These are phyloP conservation scores for Citrus inodora DNA, from an alignment of 345 rosid species.

Conservation along the genomic window DNA sequence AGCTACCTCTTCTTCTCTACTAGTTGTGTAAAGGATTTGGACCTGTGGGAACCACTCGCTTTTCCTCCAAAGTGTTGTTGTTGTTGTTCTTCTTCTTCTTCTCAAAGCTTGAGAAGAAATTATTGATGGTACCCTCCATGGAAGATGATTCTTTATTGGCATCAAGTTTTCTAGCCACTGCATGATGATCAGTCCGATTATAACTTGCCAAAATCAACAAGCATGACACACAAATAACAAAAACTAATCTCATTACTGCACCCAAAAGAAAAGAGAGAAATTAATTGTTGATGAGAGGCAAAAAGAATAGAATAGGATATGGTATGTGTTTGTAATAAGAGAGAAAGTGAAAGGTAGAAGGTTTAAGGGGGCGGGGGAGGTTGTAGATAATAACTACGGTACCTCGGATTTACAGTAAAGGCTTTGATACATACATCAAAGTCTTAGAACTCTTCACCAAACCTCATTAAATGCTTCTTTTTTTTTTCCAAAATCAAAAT, in stretches of 20 bases:
- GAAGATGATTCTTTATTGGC: not conserved
- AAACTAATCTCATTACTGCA: slow-evolving; percentile 30
- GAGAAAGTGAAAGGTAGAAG: not conserved
- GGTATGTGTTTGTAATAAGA: not conserved
- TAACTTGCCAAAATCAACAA: slow-evolving; percentile 10
- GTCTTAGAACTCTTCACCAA: slow-evolving; percentile 29
- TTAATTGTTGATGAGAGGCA: not conserved
- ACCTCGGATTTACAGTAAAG: slow-evolving; percentile 21
- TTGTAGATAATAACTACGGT: slow-evolving; percentile 18
- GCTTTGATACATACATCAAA: slow-evolving; percentile 19
- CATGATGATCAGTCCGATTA: not conserved
- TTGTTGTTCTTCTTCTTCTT: not conserved
- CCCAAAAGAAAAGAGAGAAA: not conserved
- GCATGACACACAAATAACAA: slow-evolving; percentile 1
- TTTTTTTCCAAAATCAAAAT: too few species aligned
- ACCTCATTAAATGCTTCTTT: slow-evolving; percentile 20
- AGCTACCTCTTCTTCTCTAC: slow-evolving; percentile 7
- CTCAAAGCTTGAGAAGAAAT: slow-evolving; percentile 5
- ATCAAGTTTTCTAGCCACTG: not conserved
- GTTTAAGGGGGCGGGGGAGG: not conserved
- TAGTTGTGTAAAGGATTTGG: slow-evolving; percentile 36
- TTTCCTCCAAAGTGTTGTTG: slow-evolving; percentile 9
- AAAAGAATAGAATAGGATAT: not conserved
- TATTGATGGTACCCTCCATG: not conserved
- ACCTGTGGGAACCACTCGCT: slow-evolving; percentile 34